Conservation (phyloP, 2,329 filamentous ascomycete genomes). For the Hortaea werneckii region DNA sequence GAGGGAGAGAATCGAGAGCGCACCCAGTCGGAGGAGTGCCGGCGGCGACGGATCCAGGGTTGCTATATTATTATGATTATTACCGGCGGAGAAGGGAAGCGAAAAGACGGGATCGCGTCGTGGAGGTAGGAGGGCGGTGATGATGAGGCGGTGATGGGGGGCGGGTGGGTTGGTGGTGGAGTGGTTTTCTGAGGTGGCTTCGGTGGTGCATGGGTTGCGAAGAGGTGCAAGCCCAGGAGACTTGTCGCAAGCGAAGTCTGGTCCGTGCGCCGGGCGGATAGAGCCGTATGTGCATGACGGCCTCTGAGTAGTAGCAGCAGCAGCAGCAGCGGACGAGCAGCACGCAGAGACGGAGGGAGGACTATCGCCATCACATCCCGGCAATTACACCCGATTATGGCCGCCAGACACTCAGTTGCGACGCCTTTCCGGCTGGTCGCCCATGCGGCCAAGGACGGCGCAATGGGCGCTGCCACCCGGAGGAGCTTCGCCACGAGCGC, state of each 20-base stretch:
- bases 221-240: neutral
- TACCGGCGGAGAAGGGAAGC: neutral
- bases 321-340: too few relatives aligned
- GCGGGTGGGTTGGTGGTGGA: neutral
- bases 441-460: conserved; percentile 1
- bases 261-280: neutral
- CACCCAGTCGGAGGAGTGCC: neutral
- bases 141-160: neutral
- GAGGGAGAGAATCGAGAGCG: neutral
- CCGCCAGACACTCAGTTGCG: conserved; percentile 4
- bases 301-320: neutral
- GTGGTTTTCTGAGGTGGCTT: neutral
- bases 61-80: neutral
- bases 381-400: conserved; percentile 1
- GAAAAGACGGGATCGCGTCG: neutral
- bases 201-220: neutral
- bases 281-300: neutral
- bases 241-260: neutral
- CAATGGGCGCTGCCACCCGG: conserved; percentile 13
- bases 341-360: too few relatives aligned
- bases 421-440: conserved; percentile 6
- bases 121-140: neutral
- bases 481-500: conserved; percentile 35
- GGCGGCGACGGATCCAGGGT: neutral
- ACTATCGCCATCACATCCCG: too few relatives aligned